Evolutionary conservation across 2,329 filamentous ascomycete species (phyloP), one percentile per base, ranked within the genome.

Genomic region (Neofusicoccum ribis): DNA sequence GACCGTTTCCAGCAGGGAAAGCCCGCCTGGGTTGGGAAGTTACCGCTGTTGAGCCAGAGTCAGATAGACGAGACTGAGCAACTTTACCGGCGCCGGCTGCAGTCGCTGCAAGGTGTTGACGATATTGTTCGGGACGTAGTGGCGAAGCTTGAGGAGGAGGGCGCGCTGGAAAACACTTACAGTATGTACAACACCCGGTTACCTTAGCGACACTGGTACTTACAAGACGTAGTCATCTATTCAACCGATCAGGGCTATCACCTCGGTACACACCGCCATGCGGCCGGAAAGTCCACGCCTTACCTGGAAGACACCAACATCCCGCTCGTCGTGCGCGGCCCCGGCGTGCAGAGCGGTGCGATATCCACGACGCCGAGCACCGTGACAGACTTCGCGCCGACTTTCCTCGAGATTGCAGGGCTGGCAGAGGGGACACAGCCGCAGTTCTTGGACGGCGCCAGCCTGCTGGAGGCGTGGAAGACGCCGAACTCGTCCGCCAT

Each of bases 101-200:
- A 72, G n/a, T 67, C 71, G 0, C 65, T 77, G 1, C 65, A 69
- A 15, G 73, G 74, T 3, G 68, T 78, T 0, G 75, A 78, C 46
- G 75, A 78, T 20, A 74, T 78, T 3, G 67, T 78, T 3, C 69
- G 72, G 36, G 74, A 77, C 56, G 70, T 77, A 1, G 52, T 78
- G 0, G 44, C 67, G 4, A 68, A 67, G 62, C 68, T 78, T 1
- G 70, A 74, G n/a, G 69, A 69, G 8, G 72, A 69, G 31, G 67
- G 67, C 1, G 41, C 64, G 1, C 43, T 74, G 11, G 67, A 74
- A 3, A 73, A 76, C 41, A 76, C 72, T 0, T 73, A 72, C 47
- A 17, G 34, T 52, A 37, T 5, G 47, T 2, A 50, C 12, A 31
- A 31, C 27, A 31, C 27, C 6, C 5, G 6, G 6, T 31, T 31